Base-by-base conservation (phyloP, 495 filamentous ascomycete species). In the Sporormia fimetaria region DNA sequence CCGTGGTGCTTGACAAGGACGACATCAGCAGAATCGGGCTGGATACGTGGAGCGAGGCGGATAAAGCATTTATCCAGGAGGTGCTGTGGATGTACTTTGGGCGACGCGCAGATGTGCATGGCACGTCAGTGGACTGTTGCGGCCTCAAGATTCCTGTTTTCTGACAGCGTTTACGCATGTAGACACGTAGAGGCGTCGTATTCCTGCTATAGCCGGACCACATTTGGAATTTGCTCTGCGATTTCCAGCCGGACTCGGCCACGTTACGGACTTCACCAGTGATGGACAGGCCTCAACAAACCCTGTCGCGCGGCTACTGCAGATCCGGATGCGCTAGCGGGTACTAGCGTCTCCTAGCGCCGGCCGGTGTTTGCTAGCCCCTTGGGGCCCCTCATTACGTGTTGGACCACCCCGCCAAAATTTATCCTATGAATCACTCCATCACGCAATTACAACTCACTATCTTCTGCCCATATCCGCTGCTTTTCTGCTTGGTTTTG, bases 1-100 rank as follows among this genome's bases (percentile, higher is more conserved):
- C 21, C 47, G 49, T 18, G 47, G 22, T 50, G 42, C 42, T 39
- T 6, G 44, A 7, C 33, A 59, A 40, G 32, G 79, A 83, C 16
- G 83, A 87, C 45, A 67, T 94, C 52, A 66, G 67, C 33, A 65
- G 74, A 32, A 86, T 93, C 81, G 85, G 87, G 0, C 70, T 94
- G 20, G 87, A 94, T 55, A 68, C 78, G 0, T 94, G 87, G 87
- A 92, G 83, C 57, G 70, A 74, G 30, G 63, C 70, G 20, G 87
- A 94, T 58, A 72, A 76, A 25, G 61, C 69, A 12, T 93, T 93
- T 54, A 71, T 86, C 4, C 63, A 70, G 54, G 78, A 83, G 44
- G 58, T 84, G 29, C 64, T 78, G 41, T 63, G 51, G 41, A 57
- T 77, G 34, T 94, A 85, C 63, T 94, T 86, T 65, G 76, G 70